A percentile compares a stretch with the other conserved stretches of the same genome.
Evolutionary conservation across 768 basidiomycete genomes (phyloP).

Genomic region (Pulveroboletus sp.): DNA sequence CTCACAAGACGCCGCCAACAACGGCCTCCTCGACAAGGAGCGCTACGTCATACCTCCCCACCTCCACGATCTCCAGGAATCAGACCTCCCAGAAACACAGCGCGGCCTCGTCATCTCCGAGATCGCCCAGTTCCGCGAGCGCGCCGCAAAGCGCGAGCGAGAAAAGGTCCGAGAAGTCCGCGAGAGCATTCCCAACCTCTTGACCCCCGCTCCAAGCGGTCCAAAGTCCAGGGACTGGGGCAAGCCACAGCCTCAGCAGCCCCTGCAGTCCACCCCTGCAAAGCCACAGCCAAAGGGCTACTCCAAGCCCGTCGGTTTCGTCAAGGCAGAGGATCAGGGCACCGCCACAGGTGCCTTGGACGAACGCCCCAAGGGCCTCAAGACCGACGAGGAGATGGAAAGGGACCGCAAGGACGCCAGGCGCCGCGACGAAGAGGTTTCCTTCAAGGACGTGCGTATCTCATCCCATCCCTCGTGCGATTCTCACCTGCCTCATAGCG

Average conservation of each 20-base stretch:
- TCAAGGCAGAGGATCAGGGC: constrained; percentile 59
- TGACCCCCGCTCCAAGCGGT: constrained; percentile 53
- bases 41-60: constrained; percentile 94
- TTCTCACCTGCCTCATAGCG: constrained; percentile 47
- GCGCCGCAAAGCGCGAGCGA: constrained; percentile 85
- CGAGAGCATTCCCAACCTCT: constrained; percentile 48
- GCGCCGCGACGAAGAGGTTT: constrained; percentile 74
- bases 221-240: constrained; percentile 82
- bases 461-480: background rate
- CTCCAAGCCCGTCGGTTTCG: constrained; percentile 78
- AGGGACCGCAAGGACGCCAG: constrained; percentile 72
- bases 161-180: constrained; percentile 82
- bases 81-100: constrained; percentile 90
- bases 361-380: constrained; percentile 40
- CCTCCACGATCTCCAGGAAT: constrained; percentile 92
- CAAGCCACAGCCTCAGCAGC: constrained; percentile 40
- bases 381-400: constrained; percentile 89
- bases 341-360: constrained; percentile 32
- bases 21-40: constrained; percentile 74
- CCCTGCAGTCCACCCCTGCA: constrained; percentile 32
- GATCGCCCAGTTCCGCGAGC: constrained; percentile 94
- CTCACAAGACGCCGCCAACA: constrained; percentile 72
- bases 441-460: constrained; percentile 77
- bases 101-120: constrained; percentile 93
- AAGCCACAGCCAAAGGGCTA: constrained; percentile 64